These are phyloP conservation scores for Xanthoconium separans DNA, from an alignment of 1,284 basidiomycete species.

Conservation along the genomic window DNA sequence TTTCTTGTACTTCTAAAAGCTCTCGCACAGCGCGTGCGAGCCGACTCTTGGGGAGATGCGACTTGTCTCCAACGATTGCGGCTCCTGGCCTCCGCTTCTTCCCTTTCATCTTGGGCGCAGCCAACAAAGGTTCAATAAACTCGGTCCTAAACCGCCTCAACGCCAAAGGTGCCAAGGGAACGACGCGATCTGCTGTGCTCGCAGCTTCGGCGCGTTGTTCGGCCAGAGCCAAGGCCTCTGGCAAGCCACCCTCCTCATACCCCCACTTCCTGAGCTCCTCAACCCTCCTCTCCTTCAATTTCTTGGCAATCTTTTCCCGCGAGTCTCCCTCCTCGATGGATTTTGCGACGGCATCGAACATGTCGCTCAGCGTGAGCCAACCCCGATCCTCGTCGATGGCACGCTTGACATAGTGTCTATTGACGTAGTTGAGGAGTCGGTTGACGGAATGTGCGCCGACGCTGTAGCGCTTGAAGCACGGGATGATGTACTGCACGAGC, in stretches of 20 bases:
- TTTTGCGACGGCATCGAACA: slow-evolving; percentile 61
- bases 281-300: slow-evolving; percentile 53
- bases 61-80: slow-evolving; percentile 31
- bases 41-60: slow-evolving; percentile 56
- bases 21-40: slow-evolving; percentile 65
- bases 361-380: slow-evolving; percentile 67
- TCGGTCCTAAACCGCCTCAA: slow-evolving; percentile 69
- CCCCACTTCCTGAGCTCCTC: slow-evolving; percentile 73
- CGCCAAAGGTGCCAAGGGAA: slow-evolving; percentile 61
- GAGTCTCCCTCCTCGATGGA: slow-evolving; percentile 50
- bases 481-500: slow-evolving; percentile 66
- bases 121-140: slow-evolving; percentile 64
- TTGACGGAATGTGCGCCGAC: slow-evolving; percentile 63
- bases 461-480: slow-evolving; percentile 66
- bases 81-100: slow-evolving; percentile 44
- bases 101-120: slow-evolving; percentile 60
- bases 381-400: slow-evolving; percentile 74
- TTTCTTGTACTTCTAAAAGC: slow-evolving; percentile 53
- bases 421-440: slow-evolving; percentile 74
- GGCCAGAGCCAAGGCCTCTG: slow-evolving; percentile 49
- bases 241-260: slow-evolving; percentile 50
- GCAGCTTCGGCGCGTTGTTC: slow-evolving; percentile 73
- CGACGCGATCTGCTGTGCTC: slow-evolving; percentile 60
- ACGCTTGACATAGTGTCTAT: slow-evolving; percentile 75
- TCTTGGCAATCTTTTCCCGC: slow-evolving; percentile 55